These are phyloP conservation scores for Selaginella tamariscina DNA, from an alignment of 75 land plant genomes.

Conservation along the genomic window DNA sequence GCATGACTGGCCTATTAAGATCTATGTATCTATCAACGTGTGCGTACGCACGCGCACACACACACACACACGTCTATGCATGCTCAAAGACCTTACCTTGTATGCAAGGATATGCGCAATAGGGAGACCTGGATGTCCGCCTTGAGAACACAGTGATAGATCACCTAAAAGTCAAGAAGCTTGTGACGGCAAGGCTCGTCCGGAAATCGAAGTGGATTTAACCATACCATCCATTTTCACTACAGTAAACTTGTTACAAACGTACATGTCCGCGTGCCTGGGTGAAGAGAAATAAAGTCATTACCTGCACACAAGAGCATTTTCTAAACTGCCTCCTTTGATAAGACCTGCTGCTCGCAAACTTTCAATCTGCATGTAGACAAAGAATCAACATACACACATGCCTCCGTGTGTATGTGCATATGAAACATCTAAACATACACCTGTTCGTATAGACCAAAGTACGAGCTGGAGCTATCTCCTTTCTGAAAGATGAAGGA, in stretches of 20 bases:
- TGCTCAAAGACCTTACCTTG: slow-evolving; percentile 38
- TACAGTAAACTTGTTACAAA: too few species aligned
- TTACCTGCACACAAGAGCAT: slow-evolving; percentile 85
- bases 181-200: slow-evolving; percentile 98
- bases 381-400: too few species aligned
- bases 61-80: too few species aligned
- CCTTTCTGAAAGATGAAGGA: slow-evolving; percentile 25
- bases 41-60: too few species aligned
- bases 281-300: neutral
- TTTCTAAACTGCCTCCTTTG: slow-evolving; percentile 73
- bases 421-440: neutral
- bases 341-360: slow-evolving; percentile 60
- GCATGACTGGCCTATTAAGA: neutral
- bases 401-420: too few species aligned
- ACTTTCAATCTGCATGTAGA: slow-evolving; percentile 43
- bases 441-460: slow-evolving; percentile 83
- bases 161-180: slow-evolving; percentile 82
- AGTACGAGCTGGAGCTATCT: slow-evolving; percentile 85
- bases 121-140: slow-evolving; percentile 75
- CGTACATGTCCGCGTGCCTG: too few species aligned
- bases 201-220: slow-evolving; percentile 76
- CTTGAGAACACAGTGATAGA: slow-evolving; percentile 64
- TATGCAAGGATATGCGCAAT: slow-evolving; percentile 63
- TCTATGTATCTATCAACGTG: too few species aligned
- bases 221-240: slow-evolving; percentile 61